These are phyloP conservation scores for Yueomyces sp. DNA, from an alignment of 805 yeast species.

Conservation along the genomic window DNA sequence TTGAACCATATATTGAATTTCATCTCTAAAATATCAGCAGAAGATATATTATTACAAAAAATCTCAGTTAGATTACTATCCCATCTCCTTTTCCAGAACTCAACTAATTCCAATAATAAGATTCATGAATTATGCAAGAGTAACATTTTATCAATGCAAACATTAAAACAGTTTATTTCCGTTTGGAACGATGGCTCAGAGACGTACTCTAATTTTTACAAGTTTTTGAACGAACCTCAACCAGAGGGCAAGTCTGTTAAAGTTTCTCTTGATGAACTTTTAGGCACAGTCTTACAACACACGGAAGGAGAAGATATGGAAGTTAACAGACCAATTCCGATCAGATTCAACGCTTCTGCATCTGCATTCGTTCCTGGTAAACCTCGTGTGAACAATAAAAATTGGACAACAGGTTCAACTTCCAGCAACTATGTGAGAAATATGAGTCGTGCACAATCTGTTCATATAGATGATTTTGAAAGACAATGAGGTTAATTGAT, in stretches of 20 bases:
- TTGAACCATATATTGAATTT: slow-evolving; percentile 25
- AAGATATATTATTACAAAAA: slow-evolving; percentile 24
- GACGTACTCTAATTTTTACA: slow-evolving; percentile 13
- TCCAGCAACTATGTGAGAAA: slow-evolving; percentile 11
- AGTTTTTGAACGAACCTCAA: slow-evolving; percentile 10
- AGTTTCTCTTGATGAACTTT: neutral
- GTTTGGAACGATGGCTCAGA: slow-evolving; percentile 26
- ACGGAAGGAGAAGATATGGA: slow-evolving; percentile 1
- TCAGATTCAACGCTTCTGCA: slow-evolving; percentile 15
- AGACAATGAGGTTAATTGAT: neutral
- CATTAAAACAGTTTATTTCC: slow-evolving; percentile 13
- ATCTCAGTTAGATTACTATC: slow-evolving; percentile 19
- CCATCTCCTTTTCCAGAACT: slow-evolving; percentile 18
- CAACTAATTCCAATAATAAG: slow-evolving; percentile 1
- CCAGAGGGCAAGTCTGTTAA: slow-evolving; percentile 6
- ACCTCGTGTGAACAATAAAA: neutral
- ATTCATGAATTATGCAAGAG: slow-evolving; percentile 6
- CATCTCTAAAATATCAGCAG: slow-evolving; percentile 19
- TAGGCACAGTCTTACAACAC: slow-evolving; percentile 1
- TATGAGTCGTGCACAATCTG: slow-evolving; percentile 23
- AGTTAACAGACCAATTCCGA: neutral
- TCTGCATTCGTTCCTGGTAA: slow-evolving; percentile 4
- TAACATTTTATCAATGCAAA: slow-evolving; percentile 14
- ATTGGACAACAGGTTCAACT: neutral
- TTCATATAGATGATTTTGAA: slow-evolving; percentile 22